These are phyloP conservation scores for Chrysoporthe austroafricana DNA, from an alignment of 2,329 filamentous ascomycete species.

Conservation along the genomic window DNA sequence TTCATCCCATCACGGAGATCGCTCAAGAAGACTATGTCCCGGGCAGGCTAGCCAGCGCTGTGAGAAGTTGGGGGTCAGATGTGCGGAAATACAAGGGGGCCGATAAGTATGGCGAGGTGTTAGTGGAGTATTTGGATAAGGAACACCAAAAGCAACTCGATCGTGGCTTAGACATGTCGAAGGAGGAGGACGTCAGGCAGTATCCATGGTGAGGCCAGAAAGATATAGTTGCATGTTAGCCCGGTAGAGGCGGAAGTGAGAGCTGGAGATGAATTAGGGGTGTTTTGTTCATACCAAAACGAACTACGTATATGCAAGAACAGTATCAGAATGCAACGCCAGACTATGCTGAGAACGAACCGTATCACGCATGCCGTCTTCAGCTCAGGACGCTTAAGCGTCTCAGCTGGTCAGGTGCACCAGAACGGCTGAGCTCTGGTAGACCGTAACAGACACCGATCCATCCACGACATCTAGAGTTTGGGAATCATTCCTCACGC, in stretches of 20 bases:
- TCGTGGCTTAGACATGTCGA: conserved; percentile 64
- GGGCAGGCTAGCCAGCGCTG: conserved; percentile 74
- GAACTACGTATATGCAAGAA: neutral
- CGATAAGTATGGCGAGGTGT: conserved; percentile 71
- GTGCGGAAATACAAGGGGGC: conserved; percentile 78
- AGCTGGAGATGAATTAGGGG: neutral
- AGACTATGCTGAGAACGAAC: too few species aligned
- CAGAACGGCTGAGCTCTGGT: conserved; percentile 38
- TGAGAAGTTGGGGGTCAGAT: conserved; percentile 81
- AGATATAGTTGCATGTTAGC: neutral
- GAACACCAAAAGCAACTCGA: conserved; percentile 75
- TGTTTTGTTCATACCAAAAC: neutral
- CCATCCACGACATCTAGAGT: conserved; percentile 35
- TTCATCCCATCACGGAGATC: conserved; percentile 71
- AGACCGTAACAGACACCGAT: conserved; percentile 33
- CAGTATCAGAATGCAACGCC: neutral
- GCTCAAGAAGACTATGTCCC: conserved; percentile 76
- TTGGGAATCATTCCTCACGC: conserved; percentile 38
- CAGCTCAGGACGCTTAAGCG: neutral
- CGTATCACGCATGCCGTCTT: neutral
- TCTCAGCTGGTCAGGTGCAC: conserved; percentile 19
- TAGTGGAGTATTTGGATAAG: conserved; percentile 75
- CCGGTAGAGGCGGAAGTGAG: neutral
- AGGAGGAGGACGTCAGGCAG: conserved; percentile 60
- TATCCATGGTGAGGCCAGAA: conserved; percentile 60